Evolutionary conservation across 257 asterid species (phyloP).

Genomic region (Nicotiana benthamiana): DNA sequence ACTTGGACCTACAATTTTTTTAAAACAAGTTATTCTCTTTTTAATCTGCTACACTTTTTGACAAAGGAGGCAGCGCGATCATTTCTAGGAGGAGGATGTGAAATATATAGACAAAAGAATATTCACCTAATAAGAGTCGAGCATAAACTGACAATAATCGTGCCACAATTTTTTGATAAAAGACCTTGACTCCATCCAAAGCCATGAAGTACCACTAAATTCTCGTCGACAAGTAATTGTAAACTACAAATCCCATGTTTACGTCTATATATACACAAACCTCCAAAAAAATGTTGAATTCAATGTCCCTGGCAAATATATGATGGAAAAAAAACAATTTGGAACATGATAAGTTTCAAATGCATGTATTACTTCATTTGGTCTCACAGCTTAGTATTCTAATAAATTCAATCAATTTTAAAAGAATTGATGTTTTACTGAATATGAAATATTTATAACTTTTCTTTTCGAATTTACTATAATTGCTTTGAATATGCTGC

Average conservation of each 20-base stretch:
- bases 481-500: neutral
- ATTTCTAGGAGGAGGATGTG: neutral
- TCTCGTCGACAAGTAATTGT: neutral
- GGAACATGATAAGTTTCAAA: neutral
- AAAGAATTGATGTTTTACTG: neutral
- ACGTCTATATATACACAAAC: neutral
- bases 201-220: neutral
- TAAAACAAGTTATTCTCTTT: neutral
- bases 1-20: neutral
- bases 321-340: neutral
- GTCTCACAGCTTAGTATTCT: neutral
- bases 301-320: neutral
- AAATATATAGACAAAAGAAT: neutral
- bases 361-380: too few species aligned
- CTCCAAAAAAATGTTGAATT: neutral
- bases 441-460: neutral
- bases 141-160: constrained; percentile 7
- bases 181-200: constrained; percentile 5
- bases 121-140: neutral
- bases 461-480: neutral
- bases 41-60: neutral
- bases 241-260: neutral
- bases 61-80: neutral
- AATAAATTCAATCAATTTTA: neutral
- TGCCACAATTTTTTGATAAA: neutral